Evolutionary conservation across 768 basidiomycete genomes (phyloP).

Genomic region (Leccinum truebloodii): DNA sequence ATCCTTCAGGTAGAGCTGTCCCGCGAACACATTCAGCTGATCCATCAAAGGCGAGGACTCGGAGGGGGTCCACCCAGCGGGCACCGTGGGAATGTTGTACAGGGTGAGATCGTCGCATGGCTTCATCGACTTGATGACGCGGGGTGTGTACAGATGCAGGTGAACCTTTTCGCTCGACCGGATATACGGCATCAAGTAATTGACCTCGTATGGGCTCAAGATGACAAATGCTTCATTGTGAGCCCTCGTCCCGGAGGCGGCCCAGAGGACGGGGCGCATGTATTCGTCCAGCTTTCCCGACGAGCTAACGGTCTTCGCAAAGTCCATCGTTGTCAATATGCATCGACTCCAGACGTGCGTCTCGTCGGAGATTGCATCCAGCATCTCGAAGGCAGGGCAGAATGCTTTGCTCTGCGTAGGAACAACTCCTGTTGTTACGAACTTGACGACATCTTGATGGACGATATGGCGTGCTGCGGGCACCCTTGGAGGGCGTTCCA

Average conservation of each 20-base stretch:
- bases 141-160: neutral
- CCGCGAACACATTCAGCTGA: neutral
- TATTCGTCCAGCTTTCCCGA: neutral
- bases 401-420: neutral
- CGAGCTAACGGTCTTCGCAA: slow-evolving; percentile 2
- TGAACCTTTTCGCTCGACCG: slow-evolving; percentile 15
- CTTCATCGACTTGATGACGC: neutral
- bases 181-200: slow-evolving; percentile 39
- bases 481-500: neutral
- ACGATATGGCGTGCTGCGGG: slow-evolving; percentile 1
- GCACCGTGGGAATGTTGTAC: neutral
- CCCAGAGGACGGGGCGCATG: neutral
- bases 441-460: neutral
- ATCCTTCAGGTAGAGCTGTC: neutral
- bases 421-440: neutral
- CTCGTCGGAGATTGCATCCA: neutral
- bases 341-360: neutral
- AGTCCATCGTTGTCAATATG: neutral
- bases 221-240: neutral
- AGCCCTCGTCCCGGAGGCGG: neutral
- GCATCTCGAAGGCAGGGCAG: neutral
- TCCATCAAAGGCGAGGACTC: neutral
- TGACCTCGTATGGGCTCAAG: slow-evolving; percentile 30
- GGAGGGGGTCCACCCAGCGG: neutral
- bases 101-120: neutral